Evolutionary conservation across 805 yeast genomes (phyloP).

Genomic region (Nakazawaea wickerhamii): DNA sequence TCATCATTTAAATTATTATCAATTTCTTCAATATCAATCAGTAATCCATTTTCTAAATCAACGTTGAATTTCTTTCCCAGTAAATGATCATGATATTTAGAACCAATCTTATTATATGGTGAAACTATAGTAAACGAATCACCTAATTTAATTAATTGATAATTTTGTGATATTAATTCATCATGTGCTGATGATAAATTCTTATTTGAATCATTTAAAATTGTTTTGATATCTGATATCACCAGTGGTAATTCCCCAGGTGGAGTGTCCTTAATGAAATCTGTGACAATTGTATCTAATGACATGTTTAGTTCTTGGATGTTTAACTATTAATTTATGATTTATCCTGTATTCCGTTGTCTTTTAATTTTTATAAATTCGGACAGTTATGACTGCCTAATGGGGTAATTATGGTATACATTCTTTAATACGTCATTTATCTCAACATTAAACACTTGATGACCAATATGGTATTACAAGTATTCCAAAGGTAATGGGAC

Average conservation of each 20-base stretch:
- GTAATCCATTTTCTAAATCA: slow-evolving; percentile 45
- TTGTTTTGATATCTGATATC: slow-evolving; percentile 23
- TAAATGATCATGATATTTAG: slow-evolving; percentile 53
- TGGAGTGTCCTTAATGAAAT: slow-evolving; percentile 45
- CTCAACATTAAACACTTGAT: no score
- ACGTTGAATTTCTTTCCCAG: slow-evolving; percentile 48
- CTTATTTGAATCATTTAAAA: slow-evolving; percentile 23
- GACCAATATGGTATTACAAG: no score
- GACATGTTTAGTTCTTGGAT: slow-evolving; percentile 14
- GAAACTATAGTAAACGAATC: slow-evolving; percentile 35
- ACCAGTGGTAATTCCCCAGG: slow-evolving; percentile 43
- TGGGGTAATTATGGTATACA: no score
- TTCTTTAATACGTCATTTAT: no score
- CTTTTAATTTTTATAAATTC: no score
- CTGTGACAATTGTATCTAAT: slow-evolving; percentile 22
- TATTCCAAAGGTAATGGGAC: no score
- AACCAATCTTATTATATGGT: slow-evolving; percentile 39
- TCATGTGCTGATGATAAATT: slow-evolving; percentile 21
- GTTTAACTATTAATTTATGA: no score
- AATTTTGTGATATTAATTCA: slow-evolving; percentile 23
- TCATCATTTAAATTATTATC: slow-evolving; percentile 18
- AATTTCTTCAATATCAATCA: slow-evolving; percentile 44
- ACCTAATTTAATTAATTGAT: slow-evolving; percentile 26
- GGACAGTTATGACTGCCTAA: no score
- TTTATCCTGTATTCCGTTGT: background rate